Percentiles rank a stretch among this genome's conserved stretches.
These are phyloP conservation scores for Trichoderma asperellum DNA, from an alignment of 2,329 filamentous ascomycete species.

Conservation along the genomic window DNA sequence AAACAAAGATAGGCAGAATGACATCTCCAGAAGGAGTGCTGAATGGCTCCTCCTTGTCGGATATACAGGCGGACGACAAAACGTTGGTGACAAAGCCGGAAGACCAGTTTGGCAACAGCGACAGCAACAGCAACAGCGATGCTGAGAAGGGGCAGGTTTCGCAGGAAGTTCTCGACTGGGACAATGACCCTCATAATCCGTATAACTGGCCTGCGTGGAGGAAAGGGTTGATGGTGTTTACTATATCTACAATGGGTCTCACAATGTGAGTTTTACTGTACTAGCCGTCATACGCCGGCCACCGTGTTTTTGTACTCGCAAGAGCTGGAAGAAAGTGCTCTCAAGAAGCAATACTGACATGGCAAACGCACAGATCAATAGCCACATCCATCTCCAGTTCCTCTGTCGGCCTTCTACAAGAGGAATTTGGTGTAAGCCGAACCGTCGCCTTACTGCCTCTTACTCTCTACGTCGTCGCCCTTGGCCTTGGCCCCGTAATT, in stretches of 20 bases:
- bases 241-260: conserved; percentile 46
- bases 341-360: background rate
- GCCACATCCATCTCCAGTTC: conserved; percentile 60
- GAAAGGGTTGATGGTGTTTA: conserved; percentile 47
- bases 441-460: conserved; percentile 63
- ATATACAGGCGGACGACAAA: conserved; percentile 9
- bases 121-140: conserved; percentile 21
- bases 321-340: background rate
- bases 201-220: conserved; percentile 54
- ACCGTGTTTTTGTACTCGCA: background rate
- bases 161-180: conserved; percentile 16
- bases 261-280: conserved; percentile 42
- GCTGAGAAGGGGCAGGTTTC: conserved; percentile 16
- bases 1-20: background rate
- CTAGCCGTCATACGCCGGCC: background rate
- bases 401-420: conserved; percentile 50
- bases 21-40: background rate
- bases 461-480: conserved; percentile 62
- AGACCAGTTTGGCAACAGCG: conserved; percentile 13
- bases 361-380: conserved; percentile 48
- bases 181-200: conserved; percentile 44
- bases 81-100: conserved; percentile 8
- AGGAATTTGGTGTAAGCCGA: conserved; percentile 57
- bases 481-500: conserved; percentile 62
- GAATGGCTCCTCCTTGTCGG: background rate